These are phyloP conservation scores for Aspergillus melleus DNA, from an alignment of 2,329 filamentous ascomycete species.

Conservation along the genomic window DNA sequence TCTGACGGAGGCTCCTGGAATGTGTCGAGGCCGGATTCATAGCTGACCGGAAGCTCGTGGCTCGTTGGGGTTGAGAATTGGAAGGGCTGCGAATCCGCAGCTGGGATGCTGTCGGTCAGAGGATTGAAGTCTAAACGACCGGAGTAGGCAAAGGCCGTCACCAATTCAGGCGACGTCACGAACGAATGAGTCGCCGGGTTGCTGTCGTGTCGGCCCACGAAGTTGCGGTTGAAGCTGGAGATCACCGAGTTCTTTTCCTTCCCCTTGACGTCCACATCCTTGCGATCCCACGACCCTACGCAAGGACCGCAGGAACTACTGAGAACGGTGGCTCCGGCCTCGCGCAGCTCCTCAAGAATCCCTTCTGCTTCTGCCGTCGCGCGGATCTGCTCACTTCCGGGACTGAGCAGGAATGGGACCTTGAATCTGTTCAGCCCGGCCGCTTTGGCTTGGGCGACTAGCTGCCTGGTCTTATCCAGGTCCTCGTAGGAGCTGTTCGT, in stretches of 20 bases:
- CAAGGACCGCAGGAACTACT: slow-evolving; percentile 94
- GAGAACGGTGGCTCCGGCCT: slow-evolving; percentile 66
- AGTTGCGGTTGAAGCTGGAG: slow-evolving; percentile 99
- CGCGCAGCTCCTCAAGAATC: slow-evolving; percentile 94
- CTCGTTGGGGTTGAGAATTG: slow-evolving; percentile 77
- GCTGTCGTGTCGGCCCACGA: slow-evolving; percentile 95
- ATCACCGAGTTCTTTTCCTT: slow-evolving; percentile 86
- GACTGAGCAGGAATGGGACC: slow-evolving; percentile 89
- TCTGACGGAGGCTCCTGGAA: slow-evolving; percentile 92
- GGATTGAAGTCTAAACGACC: slow-evolving; percentile 93
- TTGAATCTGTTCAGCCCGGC: slow-evolving; percentile 86
- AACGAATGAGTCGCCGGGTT: slow-evolving; percentile 95
- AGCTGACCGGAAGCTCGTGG: slow-evolving; percentile 79
- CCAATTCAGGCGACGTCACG: slow-evolving; percentile 85
- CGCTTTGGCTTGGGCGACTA: slow-evolving; percentile 63
- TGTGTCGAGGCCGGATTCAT: slow-evolving; percentile 87
- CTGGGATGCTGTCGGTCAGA: slow-evolving; percentile 85
- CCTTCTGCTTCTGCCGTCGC: slow-evolving; percentile 89
- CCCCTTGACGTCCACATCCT: slow-evolving; percentile 84
- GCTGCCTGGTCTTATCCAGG: slow-evolving; percentile 49
- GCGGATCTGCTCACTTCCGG: slow-evolving; percentile 94
- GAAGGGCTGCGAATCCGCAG: slow-evolving; percentile 96
- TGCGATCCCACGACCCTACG: slow-evolving; percentile 93
- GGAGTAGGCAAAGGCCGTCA: slow-evolving; percentile 81
- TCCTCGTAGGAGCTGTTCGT: slow-evolving; percentile 90